Evolutionary conservation across 2,329 filamentous ascomycete species (phyloP).

Genomic region (Alternaria ventricosa): DNA sequence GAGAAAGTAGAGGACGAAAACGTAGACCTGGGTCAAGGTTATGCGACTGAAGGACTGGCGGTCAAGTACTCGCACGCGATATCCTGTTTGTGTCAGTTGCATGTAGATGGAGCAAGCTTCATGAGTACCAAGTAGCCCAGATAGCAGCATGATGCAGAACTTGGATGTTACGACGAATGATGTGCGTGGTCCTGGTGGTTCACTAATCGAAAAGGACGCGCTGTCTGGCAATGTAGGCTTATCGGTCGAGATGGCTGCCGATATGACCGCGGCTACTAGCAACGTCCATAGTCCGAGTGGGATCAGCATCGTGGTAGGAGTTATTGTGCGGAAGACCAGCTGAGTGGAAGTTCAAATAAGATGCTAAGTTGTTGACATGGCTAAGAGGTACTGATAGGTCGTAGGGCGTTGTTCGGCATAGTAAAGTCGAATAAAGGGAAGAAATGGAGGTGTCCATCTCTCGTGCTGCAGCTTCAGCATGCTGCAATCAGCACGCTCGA

Average conservation of each 20-base stretch:
- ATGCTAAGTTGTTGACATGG: neutral
- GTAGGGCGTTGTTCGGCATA: neutral
- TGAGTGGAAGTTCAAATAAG: neutral
- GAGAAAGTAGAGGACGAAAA: constrained; percentile 44
- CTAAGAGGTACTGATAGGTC: neutral
- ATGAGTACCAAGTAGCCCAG: constrained; percentile 1
- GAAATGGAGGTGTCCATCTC: neutral
- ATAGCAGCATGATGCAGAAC: neutral
- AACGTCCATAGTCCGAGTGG: neutral
- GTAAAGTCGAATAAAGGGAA: neutral
- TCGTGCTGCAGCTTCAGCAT: neutral
- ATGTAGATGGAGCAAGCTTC: neutral
- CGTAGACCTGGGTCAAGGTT: constrained; percentile 33
- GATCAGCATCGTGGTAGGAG: neutral
- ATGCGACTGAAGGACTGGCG: neutral
- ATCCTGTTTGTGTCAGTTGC: constrained; percentile 17
- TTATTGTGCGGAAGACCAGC: neutral
- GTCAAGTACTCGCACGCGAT: constrained; percentile 19
- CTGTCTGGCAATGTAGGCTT: neutral
- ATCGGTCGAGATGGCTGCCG: neutral
- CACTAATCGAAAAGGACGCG: too few relatives aligned
- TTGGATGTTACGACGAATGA: constrained; percentile 1
- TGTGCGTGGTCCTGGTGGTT: neutral
- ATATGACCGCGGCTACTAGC: neutral
- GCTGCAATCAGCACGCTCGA: too few relatives aligned